Evolutionary conservation across 1,284 basidiomycete genomes (phyloP), one percentile per base, ranked within the genome.

Genomic region (Tylopilus sp.): DNA sequence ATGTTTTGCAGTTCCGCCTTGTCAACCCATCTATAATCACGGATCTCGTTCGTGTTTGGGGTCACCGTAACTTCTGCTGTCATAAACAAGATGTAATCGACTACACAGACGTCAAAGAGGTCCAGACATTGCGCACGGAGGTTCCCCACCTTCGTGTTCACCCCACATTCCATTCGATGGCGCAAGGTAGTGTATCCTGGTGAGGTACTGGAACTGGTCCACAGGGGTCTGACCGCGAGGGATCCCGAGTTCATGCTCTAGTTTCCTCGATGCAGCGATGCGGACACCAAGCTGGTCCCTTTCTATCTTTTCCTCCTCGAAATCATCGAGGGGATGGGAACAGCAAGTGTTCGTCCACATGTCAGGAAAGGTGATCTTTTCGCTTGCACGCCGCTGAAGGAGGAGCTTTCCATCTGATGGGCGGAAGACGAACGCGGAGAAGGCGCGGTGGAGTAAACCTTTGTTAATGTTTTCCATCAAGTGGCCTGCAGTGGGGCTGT

Each of bases 271-370:
- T 5, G 95, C 96, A 25, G 97, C 97, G 24, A 86, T 76, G 50
- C 88, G 83, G 20, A 97, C 95, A 65, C 94, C 94, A 32, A 86
- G 83, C 71, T 97, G 92, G 33, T 86, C 81, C 65, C 80, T 70
- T 75, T 93, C 90, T 11, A 88, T 75, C 70, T 89, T 89, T 73
- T 92, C 86, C 61, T 84, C 79, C 57, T 86, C 86, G 60, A 95
- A 90, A 74, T 99, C 97, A 60, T 91, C 86, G 50, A 99, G 78
- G 17, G 97, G 97, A 68, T 99, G 97, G 29, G 93, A 97, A 77
- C 97, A 99, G 73, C 97, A 99, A 5, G 97, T 99, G 74, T 99
- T 99, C 37, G 97, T 99, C 97, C 97, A 99, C 93, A 98, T 95
- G 69, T 92, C 85, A 2, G 97, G 97, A 78, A 99, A 99, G 3